Conservation (phyloP, 2,329 filamentous ascomycete genomes). For the Fusarium sp. region DNA sequence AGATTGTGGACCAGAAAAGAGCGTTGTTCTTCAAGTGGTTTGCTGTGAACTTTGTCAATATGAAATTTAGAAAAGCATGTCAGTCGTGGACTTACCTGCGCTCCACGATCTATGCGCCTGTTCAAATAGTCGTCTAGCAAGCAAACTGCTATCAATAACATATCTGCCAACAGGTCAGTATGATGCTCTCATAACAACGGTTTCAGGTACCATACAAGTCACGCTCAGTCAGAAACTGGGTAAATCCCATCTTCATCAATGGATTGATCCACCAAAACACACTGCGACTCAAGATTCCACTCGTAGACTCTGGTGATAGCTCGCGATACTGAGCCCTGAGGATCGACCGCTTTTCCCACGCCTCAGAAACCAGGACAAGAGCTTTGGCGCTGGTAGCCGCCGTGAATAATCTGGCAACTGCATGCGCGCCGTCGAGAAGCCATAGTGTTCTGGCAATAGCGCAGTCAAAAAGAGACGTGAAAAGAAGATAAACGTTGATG, state of each 20-base stretch:
- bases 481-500: conserved; percentile 27
- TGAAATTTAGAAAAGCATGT: accelerated
- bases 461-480: conserved; percentile 18
- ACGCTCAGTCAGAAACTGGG: conserved; percentile 9
- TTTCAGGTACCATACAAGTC: background rate
- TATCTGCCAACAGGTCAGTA: background rate
- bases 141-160: background rate
- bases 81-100: background rate
- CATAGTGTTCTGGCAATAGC: conserved; percentile 17
- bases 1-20: conserved; percentile 23
- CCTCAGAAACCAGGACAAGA: conserved; percentile 16
- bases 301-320: conserved; percentile 25
- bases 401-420: conserved; percentile 12
- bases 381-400: conserved; percentile 13
- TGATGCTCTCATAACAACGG: accelerated
- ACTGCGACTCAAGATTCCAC: conserved; percentile 18
- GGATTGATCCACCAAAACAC: conserved; percentile 34
- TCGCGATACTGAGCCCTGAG: conserved; percentile 18
- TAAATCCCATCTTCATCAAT: conserved; percentile 25
- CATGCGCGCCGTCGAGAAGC: conserved; percentile 7
- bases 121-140: background rate
- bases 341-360: conserved; percentile 28
- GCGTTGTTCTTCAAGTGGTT: conserved; percentile 10
- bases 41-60: background rate
- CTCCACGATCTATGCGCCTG: conserved; percentile 8